Conservation (phyloP, 352 stramenopile species). For the Phytophthora sansomeana region DNA sequence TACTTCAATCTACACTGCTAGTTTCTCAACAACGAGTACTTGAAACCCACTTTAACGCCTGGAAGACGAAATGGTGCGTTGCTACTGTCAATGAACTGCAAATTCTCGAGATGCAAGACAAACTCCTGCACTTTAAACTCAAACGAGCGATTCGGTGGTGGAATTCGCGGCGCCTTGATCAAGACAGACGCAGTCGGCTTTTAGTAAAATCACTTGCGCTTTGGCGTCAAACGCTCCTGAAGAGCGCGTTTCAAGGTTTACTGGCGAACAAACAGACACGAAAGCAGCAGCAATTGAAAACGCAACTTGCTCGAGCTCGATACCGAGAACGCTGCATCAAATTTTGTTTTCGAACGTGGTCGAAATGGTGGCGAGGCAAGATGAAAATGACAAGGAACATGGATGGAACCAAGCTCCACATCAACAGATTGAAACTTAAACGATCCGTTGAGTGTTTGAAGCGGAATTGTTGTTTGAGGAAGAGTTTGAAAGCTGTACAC, state of each 20-base stretch:
- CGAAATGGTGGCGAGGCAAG: conserved; percentile 6
- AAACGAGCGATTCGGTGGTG: conserved; percentile 26
- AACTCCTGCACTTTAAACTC: conserved; percentile 18
- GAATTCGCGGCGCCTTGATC: neutral
- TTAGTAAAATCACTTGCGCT: conserved; percentile 23
- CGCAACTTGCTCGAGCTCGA: neutral
- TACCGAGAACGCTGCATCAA: conserved; percentile 1
- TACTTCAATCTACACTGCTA: conserved; percentile 23
- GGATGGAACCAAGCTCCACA: neutral
- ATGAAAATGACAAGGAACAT: neutral
- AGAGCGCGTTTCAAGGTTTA: conserved; percentile 22
- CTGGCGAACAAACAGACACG: conserved; percentile 5
- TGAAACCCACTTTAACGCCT: conserved; percentile 35
- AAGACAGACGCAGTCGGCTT: conserved; percentile 11
- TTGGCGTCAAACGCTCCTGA: conserved; percentile 31
- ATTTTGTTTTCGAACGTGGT: conserved; percentile 14
- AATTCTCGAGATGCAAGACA: neutral
- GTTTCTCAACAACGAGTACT: conserved; percentile 26
- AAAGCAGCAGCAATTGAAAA: conserved; percentile 8
- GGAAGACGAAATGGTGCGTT: conserved; percentile 23
- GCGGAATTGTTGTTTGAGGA: conserved; percentile 8
- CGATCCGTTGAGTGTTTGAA: conserved; percentile 12
- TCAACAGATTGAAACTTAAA: conserved; percentile 6
- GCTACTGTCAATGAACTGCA: neutral
- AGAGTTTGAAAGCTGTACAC: conserved; percentile 5